phyloP scores from a whole-genome alignment of 441 rosid genomes.

The Isatis lusitanica region DNA sequence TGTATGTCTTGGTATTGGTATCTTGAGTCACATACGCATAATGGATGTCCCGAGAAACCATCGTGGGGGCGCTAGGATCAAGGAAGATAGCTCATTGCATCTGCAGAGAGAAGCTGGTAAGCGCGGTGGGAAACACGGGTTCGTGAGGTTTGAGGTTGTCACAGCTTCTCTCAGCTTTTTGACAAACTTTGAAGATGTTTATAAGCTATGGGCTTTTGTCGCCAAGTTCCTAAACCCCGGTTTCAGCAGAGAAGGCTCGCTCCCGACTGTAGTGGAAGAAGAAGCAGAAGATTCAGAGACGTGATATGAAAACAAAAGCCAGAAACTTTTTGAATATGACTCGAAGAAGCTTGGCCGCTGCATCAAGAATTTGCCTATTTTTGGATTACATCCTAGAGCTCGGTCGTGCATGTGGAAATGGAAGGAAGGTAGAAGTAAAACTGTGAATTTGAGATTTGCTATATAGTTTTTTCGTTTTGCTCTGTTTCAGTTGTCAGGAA shows the following conservation, averaged over 20 bases:
- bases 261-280: conserved; percentile 77
- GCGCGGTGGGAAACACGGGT: conserved; percentile 56
- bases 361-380: conserved; percentile 2
- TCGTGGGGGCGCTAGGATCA: conserved; percentile 37
- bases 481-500: conserved; percentile 16
- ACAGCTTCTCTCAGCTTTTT: conserved; percentile 92
- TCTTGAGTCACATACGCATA: conserved; percentile 76
- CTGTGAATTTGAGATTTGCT: conserved; percentile 26
- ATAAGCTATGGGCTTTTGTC: conserved; percentile 86
- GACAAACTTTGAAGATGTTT: conserved; percentile 92
- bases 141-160: conserved; percentile 78
- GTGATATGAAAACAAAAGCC: conserved; percentile 22
- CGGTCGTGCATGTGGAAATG: not conserved
- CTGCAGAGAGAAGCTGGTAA: conserved; percentile 63
- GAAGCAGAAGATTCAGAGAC: conserved; percentile 37
- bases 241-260: conserved; percentile 60
- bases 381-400: not conserved
- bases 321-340: conserved; percentile 25
- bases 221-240: conserved; percentile 80
- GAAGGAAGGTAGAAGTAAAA: conserved; percentile 13
- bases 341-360: conserved; percentile 1
- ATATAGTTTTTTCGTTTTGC: conserved; percentile 19
- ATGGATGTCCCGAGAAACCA: conserved; percentile 60
- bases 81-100: conserved; percentile 65
- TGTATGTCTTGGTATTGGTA: conserved; percentile 78